These are phyloP conservation scores for Lentithecium fluviatile DNA, from an alignment of 495 filamentous ascomycete species.

Conservation along the genomic window DNA sequence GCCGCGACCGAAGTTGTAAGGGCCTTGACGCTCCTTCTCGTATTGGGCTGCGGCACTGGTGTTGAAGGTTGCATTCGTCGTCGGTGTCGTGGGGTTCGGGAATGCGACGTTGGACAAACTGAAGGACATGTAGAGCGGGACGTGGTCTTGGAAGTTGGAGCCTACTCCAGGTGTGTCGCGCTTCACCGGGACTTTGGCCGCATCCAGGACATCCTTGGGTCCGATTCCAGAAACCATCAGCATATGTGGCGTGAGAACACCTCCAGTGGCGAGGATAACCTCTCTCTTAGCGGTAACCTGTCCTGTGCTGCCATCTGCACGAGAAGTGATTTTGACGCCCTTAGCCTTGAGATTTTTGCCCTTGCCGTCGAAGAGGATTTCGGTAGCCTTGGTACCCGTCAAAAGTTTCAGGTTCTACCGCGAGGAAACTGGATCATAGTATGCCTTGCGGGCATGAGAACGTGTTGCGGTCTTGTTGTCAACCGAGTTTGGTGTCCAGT, in stretches of 20 bases:
- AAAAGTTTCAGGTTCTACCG: slow-evolving; percentile 27
- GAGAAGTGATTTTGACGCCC: slow-evolving; percentile 37
- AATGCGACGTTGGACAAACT: slow-evolving; percentile 11
- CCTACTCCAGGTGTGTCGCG: slow-evolving; percentile 19
- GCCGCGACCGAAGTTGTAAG: slow-evolving; percentile 1
- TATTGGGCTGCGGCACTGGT: slow-evolving; percentile 11
- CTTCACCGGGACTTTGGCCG: slow-evolving; percentile 15
- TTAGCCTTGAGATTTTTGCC: slow-evolving; percentile 33
- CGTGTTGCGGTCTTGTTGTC: slow-evolving; percentile 7
- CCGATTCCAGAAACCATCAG: slow-evolving; percentile 28
- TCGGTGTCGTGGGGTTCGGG: slow-evolving; percentile 12
- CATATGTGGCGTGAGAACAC: slow-evolving; percentile 23
- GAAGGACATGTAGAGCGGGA: slow-evolving; percentile 9
- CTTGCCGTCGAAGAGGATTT: slow-evolving; percentile 23
- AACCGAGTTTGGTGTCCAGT: slow-evolving; percentile 21
- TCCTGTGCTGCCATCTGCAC: slow-evolving; percentile 21
- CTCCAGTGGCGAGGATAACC: slow-evolving; percentile 44
- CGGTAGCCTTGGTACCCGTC: slow-evolving; percentile 3
- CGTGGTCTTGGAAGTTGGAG: slow-evolving; percentile 31
- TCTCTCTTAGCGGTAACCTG: slow-evolving; percentile 52
- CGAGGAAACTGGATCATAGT: slow-evolving; percentile 12
- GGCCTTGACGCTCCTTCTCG: slow-evolving; percentile 1
- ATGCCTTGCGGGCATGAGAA: slow-evolving; percentile 4
- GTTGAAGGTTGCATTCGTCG: slow-evolving; percentile 22
- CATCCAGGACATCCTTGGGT: slow-evolving; percentile 21